Base-by-base conservation (phyloP, 169 alveolate genomes). In the Plasmodium gonderi region DNA sequence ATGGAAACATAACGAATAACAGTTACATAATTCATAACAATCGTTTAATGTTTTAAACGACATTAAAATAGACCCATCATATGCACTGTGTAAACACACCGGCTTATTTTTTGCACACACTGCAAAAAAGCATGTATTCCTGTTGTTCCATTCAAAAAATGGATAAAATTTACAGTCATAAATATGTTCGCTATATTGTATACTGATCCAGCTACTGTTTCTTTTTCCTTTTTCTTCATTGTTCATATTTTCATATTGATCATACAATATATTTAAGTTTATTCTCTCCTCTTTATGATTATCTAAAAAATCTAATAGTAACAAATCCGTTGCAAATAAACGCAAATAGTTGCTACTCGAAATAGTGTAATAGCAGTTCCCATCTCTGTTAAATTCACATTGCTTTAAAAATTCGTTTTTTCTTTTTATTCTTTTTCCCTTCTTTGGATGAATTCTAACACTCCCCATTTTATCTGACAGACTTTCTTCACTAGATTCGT, bases 151-250 rank as follows among this genome's bases (percentile, higher is more conserved):
- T 14, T 85, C 92, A 54, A 85, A 85, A 40, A 74, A 54, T 3
- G 92, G 92, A 78, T 85, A 85, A 85, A 85, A 85, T 38, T 85
- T 85, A 49, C 92, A 85, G 29, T 85, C 92, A 45, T 85, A 85
- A 1, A 85, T 54, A 75, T 85, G 87, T 23, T 76, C 92, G 23
- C 38, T 68, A 5, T 14, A 5, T 12, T 85, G 40, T 26, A 85
- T 54, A 78, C 47, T 38, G 42, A 85, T 26, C 92, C 92, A 85
- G 14, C 80, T 75, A 11, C 7, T 17, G 29, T 75, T 72, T 44
- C 89, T 75, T 75, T 60, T 75, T 29, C 11, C 38, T 44, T 38
- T 75, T 45, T 75, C 80, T 23, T 65, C 1, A 33, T 29, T 65
- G 33, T 38, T 26, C 68, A 72, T 75, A 36, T 51, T 75, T 9